Percentiles rank a stretch among this genome's conserved stretches.
Conservation (phyloP, 2,329 filamentous ascomycete species). For the Ophiobolus disseminans region DNA sequence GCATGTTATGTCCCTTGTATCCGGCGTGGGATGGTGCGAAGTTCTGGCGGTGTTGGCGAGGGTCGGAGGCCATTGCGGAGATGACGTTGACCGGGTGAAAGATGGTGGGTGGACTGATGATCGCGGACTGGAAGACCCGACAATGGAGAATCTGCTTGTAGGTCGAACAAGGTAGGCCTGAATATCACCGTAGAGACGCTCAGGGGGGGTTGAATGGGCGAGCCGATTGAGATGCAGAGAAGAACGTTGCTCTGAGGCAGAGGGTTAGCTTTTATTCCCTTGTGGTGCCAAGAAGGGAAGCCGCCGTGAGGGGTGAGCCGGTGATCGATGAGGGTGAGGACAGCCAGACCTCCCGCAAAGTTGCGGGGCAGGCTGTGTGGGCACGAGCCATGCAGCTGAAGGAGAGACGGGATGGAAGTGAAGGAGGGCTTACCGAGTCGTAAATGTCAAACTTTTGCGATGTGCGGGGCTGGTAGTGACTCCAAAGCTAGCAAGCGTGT, state of each 20-base stretch:
- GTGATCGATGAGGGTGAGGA: conserved; percentile 25
- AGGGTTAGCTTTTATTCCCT: conserved; percentile 18
- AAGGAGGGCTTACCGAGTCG: conserved; percentile 43
- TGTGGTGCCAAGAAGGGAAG: not conserved
- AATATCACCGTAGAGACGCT: conserved; percentile 13
- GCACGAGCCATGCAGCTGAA: conserved; percentile 10
- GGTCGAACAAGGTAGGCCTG: too few relatives aligned
- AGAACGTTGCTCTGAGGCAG: conserved; percentile 37
- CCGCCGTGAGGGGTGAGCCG: not conserved
- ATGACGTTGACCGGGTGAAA: not conserved
- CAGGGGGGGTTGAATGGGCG: conserved; percentile 23
- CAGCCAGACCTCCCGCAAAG: conserved; percentile 5
- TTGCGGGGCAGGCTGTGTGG: conserved; percentile 6
- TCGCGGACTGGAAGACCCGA: conserved; percentile 12
- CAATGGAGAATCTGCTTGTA: conserved; percentile 1
- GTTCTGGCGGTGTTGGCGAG: conserved; percentile 42
- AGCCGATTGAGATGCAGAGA: conserved; percentile 39
- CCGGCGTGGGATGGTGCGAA: conserved; percentile 31
- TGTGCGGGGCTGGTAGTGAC: conserved; percentile 50
- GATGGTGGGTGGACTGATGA: conserved; percentile 6
- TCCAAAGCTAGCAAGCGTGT: conserved; percentile 46
- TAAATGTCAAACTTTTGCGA: conserved; percentile 52
- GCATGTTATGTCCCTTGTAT: conserved; percentile 45
- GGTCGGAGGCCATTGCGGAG: conserved; percentile 38
- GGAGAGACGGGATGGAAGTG: conserved; percentile 11